phyloP scores from a whole-genome alignment of 2,329 filamentous ascomycete genomes.

The Xylaria sp. region DNA sequence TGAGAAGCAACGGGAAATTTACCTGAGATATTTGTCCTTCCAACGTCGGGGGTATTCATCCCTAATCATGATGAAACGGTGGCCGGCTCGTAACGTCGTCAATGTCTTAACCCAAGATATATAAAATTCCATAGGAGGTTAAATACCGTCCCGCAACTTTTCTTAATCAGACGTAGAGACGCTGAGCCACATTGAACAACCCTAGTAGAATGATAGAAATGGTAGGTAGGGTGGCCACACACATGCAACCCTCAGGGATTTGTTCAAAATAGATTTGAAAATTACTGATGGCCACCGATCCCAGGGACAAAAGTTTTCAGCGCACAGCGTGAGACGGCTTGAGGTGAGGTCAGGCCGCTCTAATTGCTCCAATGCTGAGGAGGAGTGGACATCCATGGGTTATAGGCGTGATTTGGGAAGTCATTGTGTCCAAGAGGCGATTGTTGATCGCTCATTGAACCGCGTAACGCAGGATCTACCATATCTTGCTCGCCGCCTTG shows the following conservation, averaged over 20 bases:
- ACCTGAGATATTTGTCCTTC: constrained; percentile 20
- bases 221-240: constrained; percentile 10
- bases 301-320: constrained; percentile 14
- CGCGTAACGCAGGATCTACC: constrained; percentile 39
- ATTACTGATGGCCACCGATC: constrained; percentile 13
- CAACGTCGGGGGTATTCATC: background rate
- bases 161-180: constrained; percentile 10
- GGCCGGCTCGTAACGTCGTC: constrained; percentile 17
- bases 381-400: constrained; percentile 37
- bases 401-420: constrained; percentile 35
- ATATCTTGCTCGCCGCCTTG: constrained; percentile 36
- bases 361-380: constrained; percentile 41
- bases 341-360: background rate
- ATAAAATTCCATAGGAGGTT: constrained; percentile 15
- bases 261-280: constrained; percentile 20
- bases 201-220: constrained; percentile 22
- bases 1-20: constrained; percentile 13
- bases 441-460: constrained; percentile 35
- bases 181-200: constrained; percentile 18
- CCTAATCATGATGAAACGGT: constrained; percentile 11
- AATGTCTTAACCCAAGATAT: constrained; percentile 16
- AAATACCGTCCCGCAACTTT: constrained; percentile 20
- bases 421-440: constrained; percentile 33
- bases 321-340: constrained; percentile 1
- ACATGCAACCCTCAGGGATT: constrained; percentile 18